Evolutionary conservation across 192 early-diverging fungal species (phyloP).

Genomic region (Umbelopsis vinacea): DNA sequence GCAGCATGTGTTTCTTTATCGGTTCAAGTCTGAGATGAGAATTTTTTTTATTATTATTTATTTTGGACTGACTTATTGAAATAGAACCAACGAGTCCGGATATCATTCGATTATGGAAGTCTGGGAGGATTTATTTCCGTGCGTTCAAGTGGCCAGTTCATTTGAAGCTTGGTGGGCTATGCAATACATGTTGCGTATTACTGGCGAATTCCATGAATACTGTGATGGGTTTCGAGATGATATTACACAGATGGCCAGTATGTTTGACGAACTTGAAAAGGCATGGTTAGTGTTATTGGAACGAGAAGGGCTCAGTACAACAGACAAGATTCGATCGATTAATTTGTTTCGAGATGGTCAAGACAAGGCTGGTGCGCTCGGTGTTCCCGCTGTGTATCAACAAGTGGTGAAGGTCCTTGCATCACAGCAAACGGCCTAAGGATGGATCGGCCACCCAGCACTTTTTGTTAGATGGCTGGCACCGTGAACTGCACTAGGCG

Average conservation of each 20-base stretch:
- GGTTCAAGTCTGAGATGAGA: conserved; percentile 7
- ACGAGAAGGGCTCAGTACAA: background rate
- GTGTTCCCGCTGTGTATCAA: background rate
- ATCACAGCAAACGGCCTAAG: background rate
- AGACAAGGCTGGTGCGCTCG: background rate
- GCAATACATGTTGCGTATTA: conserved; percentile 16
- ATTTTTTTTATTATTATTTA: too few species aligned
- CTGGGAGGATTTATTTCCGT: background rate
- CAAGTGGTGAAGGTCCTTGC: background rate
- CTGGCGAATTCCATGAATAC: conserved; percentile 11
- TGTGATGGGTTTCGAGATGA: background rate
- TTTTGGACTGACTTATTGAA: background rate
- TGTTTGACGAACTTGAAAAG: conserved; percentile 22
- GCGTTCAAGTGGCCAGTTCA: background rate
- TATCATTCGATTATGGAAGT: background rate
- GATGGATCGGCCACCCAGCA: background rate
- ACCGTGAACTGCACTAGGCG: background rate
- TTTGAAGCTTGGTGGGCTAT: conserved; percentile 11
- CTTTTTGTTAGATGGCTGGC: too few species aligned
- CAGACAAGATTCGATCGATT: conserved; percentile 6
- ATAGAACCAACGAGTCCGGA: conserved; percentile 1
- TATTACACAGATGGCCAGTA: background rate
- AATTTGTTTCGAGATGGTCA: conserved; percentile 14
- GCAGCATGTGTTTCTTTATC: background rate
- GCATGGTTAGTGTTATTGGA: conserved; percentile 13